Conservation (phyloP, 371 early-diverging fungal species). For the Rhizopus stolonifer region DNA sequence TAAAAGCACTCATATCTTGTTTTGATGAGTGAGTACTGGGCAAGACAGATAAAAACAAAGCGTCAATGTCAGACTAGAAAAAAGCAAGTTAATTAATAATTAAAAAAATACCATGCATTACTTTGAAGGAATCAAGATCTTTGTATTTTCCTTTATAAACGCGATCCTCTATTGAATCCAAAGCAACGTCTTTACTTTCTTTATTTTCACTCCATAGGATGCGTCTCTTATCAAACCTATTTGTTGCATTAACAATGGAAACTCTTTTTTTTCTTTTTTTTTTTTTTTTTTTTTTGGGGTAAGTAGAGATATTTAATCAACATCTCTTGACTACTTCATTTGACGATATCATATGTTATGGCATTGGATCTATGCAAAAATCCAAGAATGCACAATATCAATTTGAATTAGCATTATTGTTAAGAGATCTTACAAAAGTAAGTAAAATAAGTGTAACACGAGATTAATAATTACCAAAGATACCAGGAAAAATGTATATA, state of each 20-base stretch:
- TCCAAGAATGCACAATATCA: conserved; percentile 63
- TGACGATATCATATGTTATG: conserved; percentile 61
- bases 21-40: conserved; percentile 1
- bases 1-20: conserved; percentile 15
- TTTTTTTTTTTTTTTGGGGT: conserved; percentile 7
- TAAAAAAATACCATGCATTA: not conserved
- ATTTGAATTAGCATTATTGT: conserved; percentile 48
- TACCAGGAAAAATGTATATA: conserved; percentile 51
- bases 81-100: not conserved
- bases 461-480: no score
- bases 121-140: conserved; percentile 19
- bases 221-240: conserved; percentile 16
- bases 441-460: no score
- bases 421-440: conserved; percentile 55
- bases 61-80: conserved; percentile 11
- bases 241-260: not conserved
- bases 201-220: conserved; percentile 12
- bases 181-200: not conserved
- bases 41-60: conserved; percentile 6
- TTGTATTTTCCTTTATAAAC: conserved; percentile 22
- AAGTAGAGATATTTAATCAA: conserved; percentile 25
- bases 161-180: conserved; percentile 20
- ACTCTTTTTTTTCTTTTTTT: not conserved
- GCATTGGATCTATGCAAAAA: conserved; percentile 60
- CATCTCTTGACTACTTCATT: conserved; percentile 20